Percentiles rank a stretch among this genome's conserved stretches.
Conservation (phyloP, 352 stramenopile species). For the Thalassiosira pacifica region DNA sequence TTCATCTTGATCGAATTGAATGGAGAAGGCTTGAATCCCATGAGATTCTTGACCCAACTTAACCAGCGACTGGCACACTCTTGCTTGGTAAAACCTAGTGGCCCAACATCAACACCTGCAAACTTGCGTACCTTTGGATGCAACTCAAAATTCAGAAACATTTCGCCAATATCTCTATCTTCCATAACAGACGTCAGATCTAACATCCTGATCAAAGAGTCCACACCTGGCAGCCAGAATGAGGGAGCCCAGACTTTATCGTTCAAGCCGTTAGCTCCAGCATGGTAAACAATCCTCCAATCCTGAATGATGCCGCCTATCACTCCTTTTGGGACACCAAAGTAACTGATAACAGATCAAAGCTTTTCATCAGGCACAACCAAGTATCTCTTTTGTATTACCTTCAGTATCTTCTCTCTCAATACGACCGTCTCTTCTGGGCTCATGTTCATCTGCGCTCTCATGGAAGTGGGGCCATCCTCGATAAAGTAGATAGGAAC, state of each 20-base stretch:
- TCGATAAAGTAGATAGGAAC: slow-evolving; percentile 45
- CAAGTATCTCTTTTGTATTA: slow-evolving; percentile 48
- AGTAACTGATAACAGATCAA: slow-evolving; percentile 64
- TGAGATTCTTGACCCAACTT: background rate
- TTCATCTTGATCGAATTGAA: background rate
- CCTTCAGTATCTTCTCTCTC: slow-evolving; percentile 53
- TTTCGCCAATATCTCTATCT: slow-evolving; percentile 73
- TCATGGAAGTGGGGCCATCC: background rate
- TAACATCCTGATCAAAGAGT: slow-evolving; percentile 50
- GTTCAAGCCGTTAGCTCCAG: slow-evolving; percentile 66
- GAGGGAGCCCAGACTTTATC: slow-evolving; percentile 59
- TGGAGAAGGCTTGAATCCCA: background rate
- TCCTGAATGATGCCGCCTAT: slow-evolving; percentile 35
- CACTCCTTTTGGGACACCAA: slow-evolving; percentile 68
- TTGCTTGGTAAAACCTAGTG: background rate
- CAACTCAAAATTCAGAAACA: slow-evolving; percentile 77
- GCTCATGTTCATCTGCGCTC: slow-evolving; percentile 9
- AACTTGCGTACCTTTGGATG: slow-evolving; percentile 34
- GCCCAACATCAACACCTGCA: slow-evolving; percentile 30
- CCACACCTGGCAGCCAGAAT: slow-evolving; percentile 71
- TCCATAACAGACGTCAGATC: slow-evolving; percentile 45
- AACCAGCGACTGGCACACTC: background rate
- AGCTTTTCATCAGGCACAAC: slow-evolving; percentile 4
- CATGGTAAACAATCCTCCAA: slow-evolving; percentile 77
- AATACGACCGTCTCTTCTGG: slow-evolving; percentile 5